These are phyloP conservation scores for Diaporthe velutina DNA, from an alignment of 2,329 filamentous ascomycete genomes.

Conservation along the genomic window DNA sequence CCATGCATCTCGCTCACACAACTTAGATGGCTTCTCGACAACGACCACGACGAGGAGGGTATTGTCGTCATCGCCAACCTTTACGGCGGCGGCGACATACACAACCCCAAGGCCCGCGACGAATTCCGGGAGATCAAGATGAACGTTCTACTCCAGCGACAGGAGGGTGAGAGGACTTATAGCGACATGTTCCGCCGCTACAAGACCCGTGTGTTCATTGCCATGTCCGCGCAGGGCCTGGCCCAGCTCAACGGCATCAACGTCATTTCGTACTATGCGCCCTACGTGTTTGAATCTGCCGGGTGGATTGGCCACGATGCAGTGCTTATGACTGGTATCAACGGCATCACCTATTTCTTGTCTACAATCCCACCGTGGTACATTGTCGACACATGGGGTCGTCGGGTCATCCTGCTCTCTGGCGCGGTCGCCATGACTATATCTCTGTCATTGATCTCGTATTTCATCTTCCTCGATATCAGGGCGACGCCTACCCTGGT, in stretches of 20 bases:
- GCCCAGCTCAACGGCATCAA: conserved; percentile 99
- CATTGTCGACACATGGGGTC: conserved; percentile 91
- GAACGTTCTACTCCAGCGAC: conserved; percentile 91
- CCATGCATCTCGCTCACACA: conserved; percentile 46
- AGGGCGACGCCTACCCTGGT: conserved; percentile 83
- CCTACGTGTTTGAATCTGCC: conserved; percentile 94
- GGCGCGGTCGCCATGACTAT: conserved; percentile 92
- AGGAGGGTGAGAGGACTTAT: conserved; percentile 95
- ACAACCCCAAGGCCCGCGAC: conserved; percentile 90
- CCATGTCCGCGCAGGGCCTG: conserved; percentile 97
- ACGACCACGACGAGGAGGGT: conserved; percentile 97
- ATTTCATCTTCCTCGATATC: conserved; percentile 93
- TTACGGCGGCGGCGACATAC: conserved; percentile 95
- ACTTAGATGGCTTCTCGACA: conserved; percentile 91
- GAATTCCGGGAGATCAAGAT: conserved; percentile 99
- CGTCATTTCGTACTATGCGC: conserved; percentile 99
- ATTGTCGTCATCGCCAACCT: conserved; percentile 98
- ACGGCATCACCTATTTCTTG: conserved; percentile 88
- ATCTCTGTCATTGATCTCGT: conserved; percentile 90
- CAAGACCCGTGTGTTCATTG: conserved; percentile 92
- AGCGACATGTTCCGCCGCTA: conserved; percentile 95
- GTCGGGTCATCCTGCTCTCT: conserved; percentile 88
- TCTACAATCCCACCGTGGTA: conserved; percentile 98
- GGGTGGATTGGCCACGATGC: conserved; percentile 94
- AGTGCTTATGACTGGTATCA: conserved; percentile 97